These are phyloP conservation scores for Colletotrichum sp. DNA, from an alignment of 2,329 filamentous ascomycete genomes.

Conservation along the genomic window DNA sequence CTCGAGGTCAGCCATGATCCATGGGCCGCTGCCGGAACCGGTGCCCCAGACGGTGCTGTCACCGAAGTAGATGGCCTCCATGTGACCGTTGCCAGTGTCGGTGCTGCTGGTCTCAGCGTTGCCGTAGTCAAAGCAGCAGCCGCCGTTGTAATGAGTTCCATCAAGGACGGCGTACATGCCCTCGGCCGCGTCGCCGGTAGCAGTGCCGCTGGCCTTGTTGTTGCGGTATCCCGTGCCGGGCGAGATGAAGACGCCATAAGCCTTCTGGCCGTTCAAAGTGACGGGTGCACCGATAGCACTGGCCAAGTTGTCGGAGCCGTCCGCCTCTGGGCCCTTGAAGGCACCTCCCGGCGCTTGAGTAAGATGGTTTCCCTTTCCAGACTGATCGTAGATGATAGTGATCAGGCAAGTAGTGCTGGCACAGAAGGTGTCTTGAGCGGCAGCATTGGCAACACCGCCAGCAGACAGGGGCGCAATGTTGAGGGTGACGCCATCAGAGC, in stretches of 20 bases:
- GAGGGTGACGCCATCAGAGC: constrained; percentile 51
- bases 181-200: constrained; percentile 59
- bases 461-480: constrained; percentile 56
- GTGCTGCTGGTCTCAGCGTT: constrained; percentile 57
- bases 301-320: constrained; percentile 65
- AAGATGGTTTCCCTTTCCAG: constrained; percentile 65
- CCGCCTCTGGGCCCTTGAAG: constrained; percentile 58
- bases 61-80: constrained; percentile 74
- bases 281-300: constrained; percentile 65
- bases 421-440: constrained; percentile 66
- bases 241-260: constrained; percentile 67
- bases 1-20: constrained; percentile 74
- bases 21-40: constrained; percentile 64
- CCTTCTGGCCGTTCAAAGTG: constrained; percentile 63
- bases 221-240: constrained; percentile 69
- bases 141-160: constrained; percentile 62
- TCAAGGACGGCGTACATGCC: constrained; percentile 67
- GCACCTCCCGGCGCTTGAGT: constrained; percentile 65
- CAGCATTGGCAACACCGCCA: constrained; percentile 67
- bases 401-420: constrained; percentile 66
- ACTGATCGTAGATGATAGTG: constrained; percentile 70
- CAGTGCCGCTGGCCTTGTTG: constrained; percentile 55
- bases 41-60: constrained; percentile 57
- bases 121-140: constrained; percentile 63
- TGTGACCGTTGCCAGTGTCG: constrained; percentile 67